Evolutionary conservation across 202 grass and related monocot genomes (phyloP).

Genomic region (Hordeum pubiflorum): DNA sequence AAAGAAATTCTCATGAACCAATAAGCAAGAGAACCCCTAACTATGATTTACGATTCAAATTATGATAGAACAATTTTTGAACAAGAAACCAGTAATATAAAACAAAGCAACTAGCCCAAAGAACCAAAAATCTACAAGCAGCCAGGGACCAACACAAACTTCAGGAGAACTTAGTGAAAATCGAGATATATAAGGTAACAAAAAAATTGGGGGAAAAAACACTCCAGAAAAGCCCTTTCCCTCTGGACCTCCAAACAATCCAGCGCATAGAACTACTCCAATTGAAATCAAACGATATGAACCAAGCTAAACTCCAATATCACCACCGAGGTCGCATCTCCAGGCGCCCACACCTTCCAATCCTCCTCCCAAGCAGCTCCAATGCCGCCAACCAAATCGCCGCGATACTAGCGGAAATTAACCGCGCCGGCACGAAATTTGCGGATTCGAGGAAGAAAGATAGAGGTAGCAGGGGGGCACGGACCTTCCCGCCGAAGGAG

Average conservation of each 20-base stretch:
- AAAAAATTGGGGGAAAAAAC: not conserved
- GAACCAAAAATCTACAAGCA: constrained; percentile 11
- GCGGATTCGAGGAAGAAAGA: not conserved
- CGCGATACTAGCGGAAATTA: not conserved
- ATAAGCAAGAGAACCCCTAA: not conserved
- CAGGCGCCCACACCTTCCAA: not conserved
- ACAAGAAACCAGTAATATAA: not conserved
- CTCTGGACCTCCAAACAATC: constrained; percentile 7
- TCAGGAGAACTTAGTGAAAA: not conserved
- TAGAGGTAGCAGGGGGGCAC: constrained; percentile 13
- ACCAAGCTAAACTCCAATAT: constrained; percentile 13
- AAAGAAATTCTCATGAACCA: not conserved
- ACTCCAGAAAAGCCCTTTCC: not conserved
- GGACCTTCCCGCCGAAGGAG: constrained; percentile 86
- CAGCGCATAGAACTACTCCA: not conserved
- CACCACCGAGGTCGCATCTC: constrained; percentile 9
- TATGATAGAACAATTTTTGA: not conserved
- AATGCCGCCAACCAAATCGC: constrained; percentile 22
- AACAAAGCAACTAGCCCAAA: not conserved
- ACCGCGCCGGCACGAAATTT: not conserved
- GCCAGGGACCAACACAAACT: not conserved
- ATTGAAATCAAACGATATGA: not conserved
- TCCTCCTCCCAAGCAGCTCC: constrained; percentile 5
- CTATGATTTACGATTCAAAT: not conserved
- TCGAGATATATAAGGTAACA: not conserved